Percentiles rank a stretch among this genome's conserved stretches.
Evolutionary conservation across 257 asterid species (phyloP).

Genomic region (Linaria vulgaris): DNA sequence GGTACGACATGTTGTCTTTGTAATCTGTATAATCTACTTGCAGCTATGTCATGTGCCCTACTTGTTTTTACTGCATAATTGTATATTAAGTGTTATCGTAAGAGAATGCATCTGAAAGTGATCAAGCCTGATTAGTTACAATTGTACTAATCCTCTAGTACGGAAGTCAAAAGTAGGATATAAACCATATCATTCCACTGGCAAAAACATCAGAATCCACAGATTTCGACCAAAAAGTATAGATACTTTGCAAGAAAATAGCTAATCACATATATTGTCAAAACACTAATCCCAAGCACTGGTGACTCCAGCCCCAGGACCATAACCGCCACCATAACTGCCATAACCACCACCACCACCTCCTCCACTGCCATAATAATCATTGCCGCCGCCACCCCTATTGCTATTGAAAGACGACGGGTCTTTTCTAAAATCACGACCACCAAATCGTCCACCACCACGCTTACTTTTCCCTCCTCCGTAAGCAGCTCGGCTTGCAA

Average conservation of each 20-base stretch:
- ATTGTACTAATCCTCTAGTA: no score
- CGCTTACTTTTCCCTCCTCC: slow-evolving; percentile 63
- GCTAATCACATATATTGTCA: not conserved
- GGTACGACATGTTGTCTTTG: no score
- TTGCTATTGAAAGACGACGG: slow-evolving; percentile 38
- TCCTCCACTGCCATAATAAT: slow-evolving; percentile 41
- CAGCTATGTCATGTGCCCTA: no score
- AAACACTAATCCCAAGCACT: slow-evolving; percentile 67
- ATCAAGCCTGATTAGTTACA: no score
- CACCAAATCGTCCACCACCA: slow-evolving; percentile 66
- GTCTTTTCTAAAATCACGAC: slow-evolving; percentile 81
- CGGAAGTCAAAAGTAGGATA: not conserved
- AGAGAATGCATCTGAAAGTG: no score
- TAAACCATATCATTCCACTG: slow-evolving; percentile 22
- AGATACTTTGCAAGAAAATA: slow-evolving; percentile 19
- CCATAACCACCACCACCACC: slow-evolving; percentile 29
- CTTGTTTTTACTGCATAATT: no score
- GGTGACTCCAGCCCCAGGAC: slow-evolving; percentile 41
- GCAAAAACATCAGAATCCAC: slow-evolving; percentile 31
- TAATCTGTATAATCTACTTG: no score
- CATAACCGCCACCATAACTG: slow-evolving; percentile 44
- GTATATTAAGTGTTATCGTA: no score
- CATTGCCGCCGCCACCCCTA: slow-evolving; percentile 45
- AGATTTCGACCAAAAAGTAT: slow-evolving; percentile 19
- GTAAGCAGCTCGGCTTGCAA: slow-evolving; percentile 58